Percentiles rank a stretch among this genome's conserved stretches.
Evolutionary conservation across 1,284 basidiomycete species (phyloP).

Genomic region (Ganoderma boninense): DNA sequence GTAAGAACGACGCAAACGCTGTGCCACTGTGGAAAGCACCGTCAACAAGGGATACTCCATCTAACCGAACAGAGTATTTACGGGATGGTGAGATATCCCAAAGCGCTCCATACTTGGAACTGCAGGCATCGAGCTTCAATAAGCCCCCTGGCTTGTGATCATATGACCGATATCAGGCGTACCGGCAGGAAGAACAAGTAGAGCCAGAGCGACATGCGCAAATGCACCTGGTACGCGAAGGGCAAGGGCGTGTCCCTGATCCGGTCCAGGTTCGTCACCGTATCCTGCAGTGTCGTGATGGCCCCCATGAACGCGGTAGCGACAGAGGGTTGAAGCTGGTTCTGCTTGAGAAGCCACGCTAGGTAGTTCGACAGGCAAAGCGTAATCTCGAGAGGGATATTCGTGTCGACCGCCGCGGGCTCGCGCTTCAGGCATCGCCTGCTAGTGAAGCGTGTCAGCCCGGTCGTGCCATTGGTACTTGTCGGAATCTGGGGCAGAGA

Average conservation of each 20-base stretch:
- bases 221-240: constrained; percentile 75
- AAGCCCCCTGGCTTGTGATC: background rate
- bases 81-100: constrained; percentile 65
- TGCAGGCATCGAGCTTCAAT: constrained; percentile 29
- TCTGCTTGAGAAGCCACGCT: constrained; percentile 54
- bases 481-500: constrained; percentile 21
- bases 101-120: constrained; percentile 66
- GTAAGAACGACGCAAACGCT: constrained; percentile 67
- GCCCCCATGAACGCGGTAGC: constrained; percentile 58
- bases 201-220: constrained; percentile 72
- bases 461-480: constrained; percentile 19
- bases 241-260: constrained; percentile 71
- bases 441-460: constrained; percentile 42
- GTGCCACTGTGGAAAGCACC: constrained; percentile 47
- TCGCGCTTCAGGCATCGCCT: constrained; percentile 49
- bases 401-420: constrained; percentile 56
- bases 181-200: constrained; percentile 75
- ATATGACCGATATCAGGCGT: constrained; percentile 30
- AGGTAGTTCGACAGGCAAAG: constrained; percentile 65
- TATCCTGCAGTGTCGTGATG: constrained; percentile 61
- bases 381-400: constrained; percentile 71
- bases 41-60: constrained; percentile 9
- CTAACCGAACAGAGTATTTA: constrained; percentile 25
- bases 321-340: constrained; percentile 57
- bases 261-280: constrained; percentile 65